Conservation (phyloP, 768 basidiomycete genomes). For the Auriscalpium orientale region DNA sequence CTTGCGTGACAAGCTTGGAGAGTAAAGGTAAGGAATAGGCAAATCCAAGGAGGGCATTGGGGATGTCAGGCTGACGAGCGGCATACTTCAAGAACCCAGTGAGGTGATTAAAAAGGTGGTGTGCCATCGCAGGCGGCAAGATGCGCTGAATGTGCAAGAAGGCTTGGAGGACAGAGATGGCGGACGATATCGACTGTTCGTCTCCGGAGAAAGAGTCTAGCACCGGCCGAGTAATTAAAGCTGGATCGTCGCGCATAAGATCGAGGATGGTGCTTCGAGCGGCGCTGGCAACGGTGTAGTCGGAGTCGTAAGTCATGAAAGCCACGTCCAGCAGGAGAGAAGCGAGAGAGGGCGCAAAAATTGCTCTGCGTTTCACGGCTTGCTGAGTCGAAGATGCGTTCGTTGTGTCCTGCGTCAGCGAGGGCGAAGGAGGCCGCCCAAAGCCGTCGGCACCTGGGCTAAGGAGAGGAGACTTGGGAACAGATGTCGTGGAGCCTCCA, state of each 20-base stretch:
- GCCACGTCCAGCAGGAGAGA: constrained; percentile 48
- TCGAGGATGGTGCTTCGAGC: constrained; percentile 54
- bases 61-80: constrained; percentile 35
- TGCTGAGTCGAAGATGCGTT: constrained; percentile 7
- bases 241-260: constrained; percentile 69
- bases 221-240: constrained; percentile 53
- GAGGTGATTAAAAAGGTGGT: constrained; percentile 63
- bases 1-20: constrained; percentile 50
- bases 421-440: constrained; percentile 6
- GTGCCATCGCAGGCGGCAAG: constrained; percentile 58
- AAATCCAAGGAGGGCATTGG: constrained; percentile 42
- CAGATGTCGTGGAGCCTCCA: constrained; percentile 14
- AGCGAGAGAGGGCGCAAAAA: constrained; percentile 59
- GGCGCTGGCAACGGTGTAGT: constrained; percentile 45
- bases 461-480: constrained; percentile 22
- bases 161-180: constrained; percentile 45
- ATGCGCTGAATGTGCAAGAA: constrained; percentile 48
- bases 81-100: constrained; percentile 57
- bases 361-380: constrained; percentile 49
- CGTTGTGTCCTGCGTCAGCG: constrained; percentile 25
- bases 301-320: constrained; percentile 42
- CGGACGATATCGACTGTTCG: constrained; percentile 36
- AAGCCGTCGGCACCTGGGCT: constrained; percentile 18
- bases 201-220: constrained; percentile 53
- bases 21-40: constrained; percentile 51